phyloP scores from a whole-genome alignment of 306 rosid genomes.

The Potentilla sterilis region DNA sequence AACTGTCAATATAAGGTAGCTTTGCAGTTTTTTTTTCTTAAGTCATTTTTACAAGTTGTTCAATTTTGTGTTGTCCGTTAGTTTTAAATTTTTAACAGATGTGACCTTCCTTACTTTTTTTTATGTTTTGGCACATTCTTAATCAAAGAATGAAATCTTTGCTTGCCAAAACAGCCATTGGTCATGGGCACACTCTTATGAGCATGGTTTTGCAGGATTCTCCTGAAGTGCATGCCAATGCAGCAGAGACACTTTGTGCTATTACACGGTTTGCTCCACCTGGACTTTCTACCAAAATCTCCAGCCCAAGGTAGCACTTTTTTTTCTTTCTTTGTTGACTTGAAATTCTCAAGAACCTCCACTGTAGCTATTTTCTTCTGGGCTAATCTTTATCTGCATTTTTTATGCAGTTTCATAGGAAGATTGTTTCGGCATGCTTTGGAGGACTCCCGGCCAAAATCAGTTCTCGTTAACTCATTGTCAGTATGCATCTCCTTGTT shows the following conservation, averaged over 20 bases:
- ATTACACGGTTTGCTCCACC: conserved; percentile 94
- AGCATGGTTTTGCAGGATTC: conserved; percentile 59
- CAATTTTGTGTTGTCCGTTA: neutral
- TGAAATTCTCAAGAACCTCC: neutral
- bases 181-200: conserved; percentile 1
- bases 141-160: neutral
- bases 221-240: conserved; percentile 93
- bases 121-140: neutral
- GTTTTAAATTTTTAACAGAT: neutral
- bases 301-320: conserved; percentile 72
- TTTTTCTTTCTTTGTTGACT: neutral
- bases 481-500: conserved; percentile 93
- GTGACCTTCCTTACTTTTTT: neutral
- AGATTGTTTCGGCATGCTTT: conserved; percentile 85
- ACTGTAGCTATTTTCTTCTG: conserved; percentile 11
- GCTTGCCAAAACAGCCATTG: neutral
- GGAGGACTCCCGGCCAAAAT: conserved; percentile 89
- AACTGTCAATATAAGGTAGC: neutral
- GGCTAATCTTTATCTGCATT: conserved; percentile 16
- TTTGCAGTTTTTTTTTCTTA: neutral
- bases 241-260: conserved; percentile 95
- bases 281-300: conserved; percentile 73
- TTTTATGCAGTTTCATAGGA: conserved; percentile 72
- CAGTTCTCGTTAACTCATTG: conserved; percentile 87
- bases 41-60: neutral